A percentile compares a stretch with the other conserved stretches of the same genome.
These are phyloP conservation scores for Schizothecium vesticola DNA, from an alignment of 495 filamentous ascomycete species.

Conservation along the genomic window DNA sequence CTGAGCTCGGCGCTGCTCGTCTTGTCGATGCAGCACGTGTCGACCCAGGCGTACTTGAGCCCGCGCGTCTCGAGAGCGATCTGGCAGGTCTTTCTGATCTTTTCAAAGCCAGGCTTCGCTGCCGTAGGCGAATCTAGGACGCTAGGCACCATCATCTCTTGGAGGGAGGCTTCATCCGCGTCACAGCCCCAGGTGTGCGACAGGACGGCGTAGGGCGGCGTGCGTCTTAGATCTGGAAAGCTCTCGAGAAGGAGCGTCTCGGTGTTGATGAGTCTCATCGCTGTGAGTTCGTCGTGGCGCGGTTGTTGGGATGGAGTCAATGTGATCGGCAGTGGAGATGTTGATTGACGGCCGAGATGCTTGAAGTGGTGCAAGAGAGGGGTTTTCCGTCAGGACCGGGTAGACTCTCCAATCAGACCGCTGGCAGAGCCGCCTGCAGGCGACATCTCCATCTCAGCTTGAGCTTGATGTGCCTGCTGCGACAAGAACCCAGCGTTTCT, in stretches of 20 bases:
- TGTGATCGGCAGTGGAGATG: too few species aligned
- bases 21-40: slow-evolving; percentile 42
- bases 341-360: too few species aligned
- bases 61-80: background rate
- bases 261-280: background rate
- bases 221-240: background rate
- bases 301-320: background rate
- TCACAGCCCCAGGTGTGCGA: slow-evolving; percentile 31
- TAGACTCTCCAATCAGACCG: background rate
- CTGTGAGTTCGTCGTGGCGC: background rate
- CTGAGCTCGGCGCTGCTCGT: slow-evolving; percentile 32
- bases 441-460: background rate
- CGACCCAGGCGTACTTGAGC: slow-evolving; percentile 33
- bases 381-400: background rate
- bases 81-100: slow-evolving; percentile 18
- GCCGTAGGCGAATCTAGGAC: background rate
- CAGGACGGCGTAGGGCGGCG: slow-evolving; percentile 27
- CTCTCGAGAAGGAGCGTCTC: background rate
- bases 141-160: slow-evolving; percentile 4
- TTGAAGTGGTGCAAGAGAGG: background rate
- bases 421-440: background rate
- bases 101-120: background rate
- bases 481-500: too few species aligned
- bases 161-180: slow-evolving; percentile 30
- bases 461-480: too few species aligned